Evolutionary conservation across 306 rosid genomes (phyloP).

Genomic region (Quercus engelmannii): DNA sequence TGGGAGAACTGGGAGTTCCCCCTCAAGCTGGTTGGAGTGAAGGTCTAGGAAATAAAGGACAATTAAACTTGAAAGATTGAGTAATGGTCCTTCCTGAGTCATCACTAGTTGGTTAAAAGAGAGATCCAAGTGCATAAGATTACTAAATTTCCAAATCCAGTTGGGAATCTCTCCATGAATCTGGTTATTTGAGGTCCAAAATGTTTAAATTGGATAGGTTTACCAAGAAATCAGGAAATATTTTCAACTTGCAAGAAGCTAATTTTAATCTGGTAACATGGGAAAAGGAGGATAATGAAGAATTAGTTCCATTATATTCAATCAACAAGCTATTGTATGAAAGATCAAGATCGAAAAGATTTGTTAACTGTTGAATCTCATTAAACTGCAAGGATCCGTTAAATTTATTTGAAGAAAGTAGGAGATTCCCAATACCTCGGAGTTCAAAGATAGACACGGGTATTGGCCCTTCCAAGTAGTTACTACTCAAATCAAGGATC

Average conservation of each 20-base stretch:
- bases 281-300: fast-evolving
- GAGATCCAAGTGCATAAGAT: constrained; percentile 21
- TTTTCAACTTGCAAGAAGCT: constrained; percentile 17
- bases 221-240: constrained; percentile 4
- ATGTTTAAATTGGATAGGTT: fast-evolving
- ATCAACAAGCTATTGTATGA: constrained; percentile 5
- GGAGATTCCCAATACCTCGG: background rate
- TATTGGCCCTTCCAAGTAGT: background rate
- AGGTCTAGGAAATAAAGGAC: constrained; percentile 20
- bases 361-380: background rate
- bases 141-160: constrained; percentile 37
- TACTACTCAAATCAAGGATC: no score
- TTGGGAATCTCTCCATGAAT: constrained; percentile 31
- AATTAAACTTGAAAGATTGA: background rate
- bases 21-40: constrained; percentile 34
- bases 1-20: constrained; percentile 18
- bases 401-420: constrained; percentile 12
- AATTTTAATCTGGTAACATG: fast-evolving
- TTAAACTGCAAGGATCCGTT: background rate
- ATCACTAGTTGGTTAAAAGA: constrained; percentile 21
- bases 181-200: constrained; percentile 41
- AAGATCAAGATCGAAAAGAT: constrained; percentile 7
- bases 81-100: background rate
- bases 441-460: background rate
- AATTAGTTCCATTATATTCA: background rate